Evolutionary conservation across 2,329 filamentous ascomycete species (phyloP).

Genomic region (Cytospora piceae): DNA sequence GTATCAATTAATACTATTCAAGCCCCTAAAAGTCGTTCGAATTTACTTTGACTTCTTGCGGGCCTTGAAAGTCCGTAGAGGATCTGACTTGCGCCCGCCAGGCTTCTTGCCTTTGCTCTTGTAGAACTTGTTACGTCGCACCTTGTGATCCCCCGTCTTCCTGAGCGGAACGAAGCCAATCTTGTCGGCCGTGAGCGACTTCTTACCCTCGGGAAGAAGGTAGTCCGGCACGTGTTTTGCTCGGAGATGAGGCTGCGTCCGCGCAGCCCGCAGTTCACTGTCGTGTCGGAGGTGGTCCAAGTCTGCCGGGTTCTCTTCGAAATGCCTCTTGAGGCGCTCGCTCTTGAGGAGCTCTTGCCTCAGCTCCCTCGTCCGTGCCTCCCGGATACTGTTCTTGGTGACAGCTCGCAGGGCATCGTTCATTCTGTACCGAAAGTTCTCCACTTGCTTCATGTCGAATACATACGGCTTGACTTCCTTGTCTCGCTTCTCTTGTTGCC

Average conservation of each 20-base stretch:
- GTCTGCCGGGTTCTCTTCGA: slow-evolving; percentile 94
- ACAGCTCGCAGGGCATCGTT: slow-evolving; percentile 89
- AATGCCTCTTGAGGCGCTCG: slow-evolving; percentile 92
- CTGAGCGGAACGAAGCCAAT: slow-evolving; percentile 76
- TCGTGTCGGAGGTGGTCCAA: slow-evolving; percentile 88
- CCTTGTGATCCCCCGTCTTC: slow-evolving; percentile 55
- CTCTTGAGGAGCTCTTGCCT: slow-evolving; percentile 88
- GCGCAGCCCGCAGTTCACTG: slow-evolving; percentile 79
- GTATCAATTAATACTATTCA: slow-evolving; percentile 24
- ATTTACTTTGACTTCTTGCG: slow-evolving; percentile 48
- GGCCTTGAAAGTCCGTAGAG: slow-evolving; percentile 85
- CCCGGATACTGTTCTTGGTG: slow-evolving; percentile 85
- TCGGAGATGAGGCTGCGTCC: slow-evolving; percentile 86
- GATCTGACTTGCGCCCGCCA: slow-evolving; percentile 73
- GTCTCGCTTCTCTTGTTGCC: slow-evolving; percentile 76
- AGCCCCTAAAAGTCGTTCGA: slow-evolving; percentile 2
- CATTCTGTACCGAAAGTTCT: slow-evolving; percentile 93
- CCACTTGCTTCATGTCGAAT: slow-evolving; percentile 93
- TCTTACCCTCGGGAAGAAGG: slow-evolving; percentile 78
- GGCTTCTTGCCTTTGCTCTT: slow-evolving; percentile 52
- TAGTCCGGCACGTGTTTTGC: slow-evolving; percentile 83
- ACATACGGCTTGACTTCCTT: slow-evolving; percentile 87
- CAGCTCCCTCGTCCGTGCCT: slow-evolving; percentile 86
- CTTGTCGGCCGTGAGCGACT: slow-evolving; percentile 65
- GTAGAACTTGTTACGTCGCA: slow-evolving; percentile 43